Percentiles rank a stretch among this genome's conserved stretches.
These are phyloP conservation scores for Cutaneotrichosporon cutaneum DNA, from an alignment of 1,284 basidiomycete genomes.

Conservation along the genomic window DNA sequence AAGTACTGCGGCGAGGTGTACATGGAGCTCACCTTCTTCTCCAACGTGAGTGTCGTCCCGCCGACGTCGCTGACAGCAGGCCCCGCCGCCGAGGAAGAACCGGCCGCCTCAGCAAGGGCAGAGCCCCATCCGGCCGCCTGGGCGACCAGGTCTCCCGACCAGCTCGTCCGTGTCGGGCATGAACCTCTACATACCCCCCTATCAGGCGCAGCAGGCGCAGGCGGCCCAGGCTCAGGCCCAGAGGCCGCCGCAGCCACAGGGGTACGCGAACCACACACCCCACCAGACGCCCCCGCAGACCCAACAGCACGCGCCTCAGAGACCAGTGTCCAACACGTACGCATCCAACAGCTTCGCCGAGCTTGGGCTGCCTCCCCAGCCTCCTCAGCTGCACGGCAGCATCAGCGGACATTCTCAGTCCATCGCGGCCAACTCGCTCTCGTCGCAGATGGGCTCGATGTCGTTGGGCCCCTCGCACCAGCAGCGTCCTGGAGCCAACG, in stretches of 20 bases:
- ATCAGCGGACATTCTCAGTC: not conserved
- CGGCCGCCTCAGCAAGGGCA: constrained; percentile 39
- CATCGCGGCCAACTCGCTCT: constrained; percentile 37
- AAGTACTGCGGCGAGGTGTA: constrained; percentile 93
- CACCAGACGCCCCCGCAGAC: not conserved
- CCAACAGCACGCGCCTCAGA: not conserved
- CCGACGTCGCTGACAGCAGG: constrained; percentile 28
- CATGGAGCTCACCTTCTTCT: constrained; percentile 92
- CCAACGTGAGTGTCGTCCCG: constrained; percentile 66
- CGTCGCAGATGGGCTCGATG: constrained; percentile 41
- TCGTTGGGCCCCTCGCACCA: constrained; percentile 33
- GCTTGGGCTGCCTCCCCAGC: constrained; percentile 41
- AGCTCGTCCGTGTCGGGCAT: constrained; percentile 47
- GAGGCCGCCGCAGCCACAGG: not conserved
- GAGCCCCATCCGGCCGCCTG: not conserved
- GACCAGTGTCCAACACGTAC: not conserved
- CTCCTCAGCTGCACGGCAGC: constrained; percentile 11
- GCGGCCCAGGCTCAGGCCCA: not conserved
- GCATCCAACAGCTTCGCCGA: constrained; percentile 37
- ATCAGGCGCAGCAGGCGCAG: constrained; percentile 20
- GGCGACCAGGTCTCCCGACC: constrained; percentile 27
- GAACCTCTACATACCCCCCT: constrained; percentile 50
- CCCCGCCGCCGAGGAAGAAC: constrained; percentile 30
- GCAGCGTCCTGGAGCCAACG: constrained; percentile 5
- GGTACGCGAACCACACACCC: not conserved